Evolutionary conservation across 768 basidiomycete species (phyloP).

Genomic region (Coprinopsis marcescibilis): DNA sequence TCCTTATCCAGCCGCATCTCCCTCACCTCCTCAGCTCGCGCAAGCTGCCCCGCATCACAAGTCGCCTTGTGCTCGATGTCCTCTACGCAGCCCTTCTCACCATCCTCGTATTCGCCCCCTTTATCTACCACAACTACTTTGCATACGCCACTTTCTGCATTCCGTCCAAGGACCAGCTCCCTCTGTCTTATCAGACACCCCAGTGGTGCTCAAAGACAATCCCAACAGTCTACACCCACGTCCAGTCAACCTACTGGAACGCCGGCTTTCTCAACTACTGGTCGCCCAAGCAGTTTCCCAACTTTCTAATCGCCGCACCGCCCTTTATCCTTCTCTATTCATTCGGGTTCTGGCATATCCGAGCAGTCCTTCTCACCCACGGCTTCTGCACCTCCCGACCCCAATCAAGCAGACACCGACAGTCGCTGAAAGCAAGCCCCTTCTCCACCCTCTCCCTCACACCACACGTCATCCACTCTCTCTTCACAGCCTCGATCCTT

Average conservation of each 20-base stretch:
- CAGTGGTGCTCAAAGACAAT: constrained; percentile 59
- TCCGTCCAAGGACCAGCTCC: constrained; percentile 8
- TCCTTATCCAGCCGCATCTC: constrained; percentile 30
- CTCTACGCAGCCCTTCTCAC: constrained; percentile 27
- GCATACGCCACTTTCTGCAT: constrained; percentile 69
- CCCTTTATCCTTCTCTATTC: constrained; percentile 48
- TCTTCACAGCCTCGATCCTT: constrained; percentile 54
- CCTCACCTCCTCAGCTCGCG: no score
- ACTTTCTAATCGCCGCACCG: constrained; percentile 77
- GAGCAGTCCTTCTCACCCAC: background rate
- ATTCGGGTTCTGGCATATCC: constrained; percentile 26
- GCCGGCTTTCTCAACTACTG: constrained; percentile 84
- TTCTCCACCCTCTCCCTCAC: constrained; percentile 31
- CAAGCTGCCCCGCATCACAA: background rate
- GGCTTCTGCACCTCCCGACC: background rate
- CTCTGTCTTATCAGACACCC: background rate
- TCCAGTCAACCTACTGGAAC: constrained; percentile 85
- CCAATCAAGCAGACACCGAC: background rate
- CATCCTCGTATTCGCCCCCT: constrained; percentile 53
- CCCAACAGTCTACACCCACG: constrained; percentile 77
- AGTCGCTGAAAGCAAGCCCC: background rate
- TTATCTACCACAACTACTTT: constrained; percentile 60
- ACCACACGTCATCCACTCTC: constrained; percentile 73
- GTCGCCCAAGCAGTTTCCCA: constrained; percentile 77
- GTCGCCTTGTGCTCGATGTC: constrained; percentile 25